phyloP scores from a whole-genome alignment of 805 yeast species.

The Starmerella ratchasimensis region DNA sequence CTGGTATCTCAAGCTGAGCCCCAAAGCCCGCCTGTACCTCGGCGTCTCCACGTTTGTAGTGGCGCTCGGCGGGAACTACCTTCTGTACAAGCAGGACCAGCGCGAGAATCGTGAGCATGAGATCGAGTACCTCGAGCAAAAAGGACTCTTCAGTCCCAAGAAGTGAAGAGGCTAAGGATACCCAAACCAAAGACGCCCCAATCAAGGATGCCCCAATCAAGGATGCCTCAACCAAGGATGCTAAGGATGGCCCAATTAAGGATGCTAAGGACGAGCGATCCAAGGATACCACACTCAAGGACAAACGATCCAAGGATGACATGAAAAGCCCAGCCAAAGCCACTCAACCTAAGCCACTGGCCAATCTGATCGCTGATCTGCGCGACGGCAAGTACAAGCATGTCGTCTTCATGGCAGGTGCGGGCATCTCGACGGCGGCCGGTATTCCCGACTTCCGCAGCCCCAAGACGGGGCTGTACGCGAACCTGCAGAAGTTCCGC shows the following conservation, averaged over 20 bases:
- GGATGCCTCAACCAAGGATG: too few species aligned
- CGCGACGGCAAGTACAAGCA: constrained; percentile 17
- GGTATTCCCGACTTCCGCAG: constrained; percentile 94
- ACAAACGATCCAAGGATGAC: constrained; percentile 8
- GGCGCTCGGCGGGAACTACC: constrained; percentile 19
- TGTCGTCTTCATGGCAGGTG: constrained; percentile 45
- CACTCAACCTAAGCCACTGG: constrained; percentile 1
- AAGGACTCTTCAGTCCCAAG: too few species aligned
- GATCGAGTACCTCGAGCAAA: background rate
- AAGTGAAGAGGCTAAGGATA: too few species aligned
- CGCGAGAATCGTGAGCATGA: background rate
- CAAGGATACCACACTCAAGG: too few species aligned
- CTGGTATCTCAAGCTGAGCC: constrained; percentile 15
- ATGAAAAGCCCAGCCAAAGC: background rate
- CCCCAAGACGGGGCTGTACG: constrained; percentile 68
- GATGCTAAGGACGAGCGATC: too few species aligned
- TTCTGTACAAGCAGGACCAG: constrained; percentile 11
- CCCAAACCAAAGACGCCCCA: too few species aligned
- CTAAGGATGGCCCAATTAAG: too few species aligned
- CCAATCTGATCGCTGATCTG: constrained; percentile 12
- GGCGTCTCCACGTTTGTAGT: constrained; percentile 16
- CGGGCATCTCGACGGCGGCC: constrained; percentile 85
- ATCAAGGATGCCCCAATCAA: background rate
- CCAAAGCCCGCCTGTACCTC: constrained; percentile 16
- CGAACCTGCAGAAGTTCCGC: constrained; percentile 53